Evolutionary conservation across 2,329 filamentous ascomycete species (phyloP), one percentile per base, ranked within the genome.

Genomic region (Fusarium sp.): DNA sequence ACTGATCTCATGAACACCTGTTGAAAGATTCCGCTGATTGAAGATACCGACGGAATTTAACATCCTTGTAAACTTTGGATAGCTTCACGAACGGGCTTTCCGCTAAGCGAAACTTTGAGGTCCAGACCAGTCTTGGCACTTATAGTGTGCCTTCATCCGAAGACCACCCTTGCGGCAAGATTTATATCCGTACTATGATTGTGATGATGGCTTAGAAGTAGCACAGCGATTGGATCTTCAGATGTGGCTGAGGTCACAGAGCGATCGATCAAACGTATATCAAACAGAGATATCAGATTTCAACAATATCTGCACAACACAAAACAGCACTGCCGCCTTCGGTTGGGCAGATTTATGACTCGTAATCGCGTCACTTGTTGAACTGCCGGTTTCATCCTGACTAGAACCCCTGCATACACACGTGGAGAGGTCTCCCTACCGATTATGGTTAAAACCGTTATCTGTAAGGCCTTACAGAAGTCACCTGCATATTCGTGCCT

Each of bases 381-480:
- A 52, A 42, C 50, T 52, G 50, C 50, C 50, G 50, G 50, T 52
- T 52, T 52, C 50, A 29, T 42, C 18, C 32, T 27, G 20, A n/a
- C 30, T 18, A 52, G 18, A n/a, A 38, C 18, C 50, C 50, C n/a
- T 52, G 24, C 7, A 16, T 16, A 14, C 27, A 15, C 44, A 47
- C 44, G 44, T 46, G 44, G 24, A 18, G 24, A 46, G 6, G 6
- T 3, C 6, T 7, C 15, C 15, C 6, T 12, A 25, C 50, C 22
- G 14, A 7, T 25, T 38, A n/a, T 24, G 20, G 18, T 25, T 25
- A 29, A 29, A 52, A 11, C n/a, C 3, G 16, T 20, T 52, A 4
- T 7, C 6, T 27, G 50, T 42, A 9, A 52, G 42, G 24, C 50
- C 11, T 24, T 51, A 18, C 8, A 22, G 25, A 16, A 20, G 3